Base-by-base conservation (phyloP, 495 filamentous ascomycete species). In the Aspergillus kassunensis region DNA sequence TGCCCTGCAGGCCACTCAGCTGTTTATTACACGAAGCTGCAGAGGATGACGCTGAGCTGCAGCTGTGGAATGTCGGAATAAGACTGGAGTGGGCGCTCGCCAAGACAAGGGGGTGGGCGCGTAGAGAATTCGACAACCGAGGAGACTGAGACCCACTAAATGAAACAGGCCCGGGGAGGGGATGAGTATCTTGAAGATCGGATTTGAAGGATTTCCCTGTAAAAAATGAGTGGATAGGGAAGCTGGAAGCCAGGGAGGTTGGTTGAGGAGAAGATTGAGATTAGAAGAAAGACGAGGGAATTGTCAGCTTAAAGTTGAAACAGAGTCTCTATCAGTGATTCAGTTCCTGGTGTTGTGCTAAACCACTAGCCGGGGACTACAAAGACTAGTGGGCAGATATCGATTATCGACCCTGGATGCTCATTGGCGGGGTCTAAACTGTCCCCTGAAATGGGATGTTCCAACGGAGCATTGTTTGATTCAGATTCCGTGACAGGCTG, bases 51-150 rank as follows among this genome's bases (percentile, higher is more conserved):
- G 20, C 37, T 37, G 35, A 45, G 33, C 18, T 39, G 44, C 30
- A 29, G 37, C 16, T 43, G 43, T 21, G 4, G 9, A 4, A 4
- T 27, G 24, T 27, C n/a, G 35, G 35, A 33, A 40, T 47, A 16
- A 33, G 44, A 31, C 35, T 21, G 40, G 21, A 39, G 53, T 50
- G 31, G 40, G 46, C 21, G 37, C 44, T 47, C 40, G 55, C 55
- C 55, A 57, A 57, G 55, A 35, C 33, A 57, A 24, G 55, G 48
- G n/a, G 42, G 41, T 46, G 36, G 49, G 55, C 49, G 55, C 55
- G 55, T 57, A 53, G 33, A 6, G 40, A 42, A 11, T 37, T 39
- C 30, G 18, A 25, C 34, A 25, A 18, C 49, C 15, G 20, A 52
- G 49, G n/a, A n/a, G n/a, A n/a, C n/a, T n/a, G n/a, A n/a, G n/a